These are phyloP conservation scores for Botrytis porri DNA, from an alignment of 2,329 filamentous ascomycete species.

Conservation along the genomic window DNA sequence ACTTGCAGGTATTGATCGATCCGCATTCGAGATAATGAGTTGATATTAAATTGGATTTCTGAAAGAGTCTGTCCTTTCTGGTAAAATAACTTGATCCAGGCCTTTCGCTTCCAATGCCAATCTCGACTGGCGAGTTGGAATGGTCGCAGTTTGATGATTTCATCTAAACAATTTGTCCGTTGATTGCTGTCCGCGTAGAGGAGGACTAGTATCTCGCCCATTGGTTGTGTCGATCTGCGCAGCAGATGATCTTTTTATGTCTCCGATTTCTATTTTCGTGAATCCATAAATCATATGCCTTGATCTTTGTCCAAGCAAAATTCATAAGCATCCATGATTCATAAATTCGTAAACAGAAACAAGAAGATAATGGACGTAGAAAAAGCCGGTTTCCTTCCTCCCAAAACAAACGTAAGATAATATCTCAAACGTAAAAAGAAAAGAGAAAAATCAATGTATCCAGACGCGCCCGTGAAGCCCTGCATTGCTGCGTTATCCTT, in stretches of 20 bases:
- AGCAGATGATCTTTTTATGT: constrained; percentile 7
- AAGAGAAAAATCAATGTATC: constrained; percentile 33
- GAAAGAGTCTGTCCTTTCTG: not conserved
- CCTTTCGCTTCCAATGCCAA: constrained; percentile 1
- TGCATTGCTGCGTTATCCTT: constrained; percentile 66
- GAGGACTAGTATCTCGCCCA: constrained; percentile 25
- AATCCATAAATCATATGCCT: constrained; percentile 25
- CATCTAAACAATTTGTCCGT: constrained; percentile 12
- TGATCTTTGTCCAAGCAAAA: constrained; percentile 25
- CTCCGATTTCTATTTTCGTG: constrained; percentile 25
- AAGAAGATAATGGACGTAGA: constrained; percentile 34
- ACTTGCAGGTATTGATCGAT: constrained; percentile 9
- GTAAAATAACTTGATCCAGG: constrained; percentile 7
- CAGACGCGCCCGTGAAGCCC: constrained; percentile 44
- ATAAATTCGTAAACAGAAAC: constrained; percentile 9
- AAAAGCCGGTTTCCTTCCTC: constrained; percentile 22
- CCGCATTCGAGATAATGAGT: constrained; percentile 4
- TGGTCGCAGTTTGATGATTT: constrained; percentile 24
- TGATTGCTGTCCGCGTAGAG: constrained; percentile 1
- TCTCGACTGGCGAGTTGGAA: constrained; percentile 26
- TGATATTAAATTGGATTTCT: not conserved
- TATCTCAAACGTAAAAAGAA: constrained; percentile 29
- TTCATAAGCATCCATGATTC: constrained; percentile 26
- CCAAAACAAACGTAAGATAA: constrained; percentile 11
- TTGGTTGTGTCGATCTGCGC: constrained; percentile 17